These are phyloP conservation scores for Vaccinium macrocarpon DNA, from an alignment of 148 eudicot species.

Conservation along the genomic window DNA sequence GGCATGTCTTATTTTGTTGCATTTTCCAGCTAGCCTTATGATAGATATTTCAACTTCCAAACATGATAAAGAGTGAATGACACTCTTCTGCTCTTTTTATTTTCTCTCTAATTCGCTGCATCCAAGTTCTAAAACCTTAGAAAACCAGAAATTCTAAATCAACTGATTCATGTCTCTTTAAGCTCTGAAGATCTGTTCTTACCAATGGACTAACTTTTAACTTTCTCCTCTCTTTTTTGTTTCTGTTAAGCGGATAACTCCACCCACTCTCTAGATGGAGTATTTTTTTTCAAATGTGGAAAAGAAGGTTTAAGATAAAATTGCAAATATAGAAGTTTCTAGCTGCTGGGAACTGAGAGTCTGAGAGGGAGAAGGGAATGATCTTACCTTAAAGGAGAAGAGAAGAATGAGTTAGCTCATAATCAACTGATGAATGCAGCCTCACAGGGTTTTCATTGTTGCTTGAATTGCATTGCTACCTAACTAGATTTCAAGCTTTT, in stretches of 20 bases:
- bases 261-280: not conserved
- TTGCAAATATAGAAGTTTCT: not conserved
- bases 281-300: not conserved
- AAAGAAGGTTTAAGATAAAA: conserved; percentile 3
- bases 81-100: not conserved
- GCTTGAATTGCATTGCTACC: not conserved
- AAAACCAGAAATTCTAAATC: not conserved
- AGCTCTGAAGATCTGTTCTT: not conserved
- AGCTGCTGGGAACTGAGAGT: not conserved
- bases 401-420: not conserved
- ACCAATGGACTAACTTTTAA: not conserved
- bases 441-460: not conserved
- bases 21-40: not conserved
- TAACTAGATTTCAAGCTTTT: not conserved
- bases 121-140: not conserved
- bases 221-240: not conserved
- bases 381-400: not conserved
- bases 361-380: not conserved
- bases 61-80: not conserved
- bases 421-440: not conserved
- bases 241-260: not conserved
- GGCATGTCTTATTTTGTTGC: conserved; percentile 41
- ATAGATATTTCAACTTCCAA: not conserved
- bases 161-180: not conserved
- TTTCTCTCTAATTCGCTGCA: not conserved